phyloP scores from a whole-genome alignment of 2,329 filamentous ascomycete genomes.

The Cytospora piceae region DNA sequence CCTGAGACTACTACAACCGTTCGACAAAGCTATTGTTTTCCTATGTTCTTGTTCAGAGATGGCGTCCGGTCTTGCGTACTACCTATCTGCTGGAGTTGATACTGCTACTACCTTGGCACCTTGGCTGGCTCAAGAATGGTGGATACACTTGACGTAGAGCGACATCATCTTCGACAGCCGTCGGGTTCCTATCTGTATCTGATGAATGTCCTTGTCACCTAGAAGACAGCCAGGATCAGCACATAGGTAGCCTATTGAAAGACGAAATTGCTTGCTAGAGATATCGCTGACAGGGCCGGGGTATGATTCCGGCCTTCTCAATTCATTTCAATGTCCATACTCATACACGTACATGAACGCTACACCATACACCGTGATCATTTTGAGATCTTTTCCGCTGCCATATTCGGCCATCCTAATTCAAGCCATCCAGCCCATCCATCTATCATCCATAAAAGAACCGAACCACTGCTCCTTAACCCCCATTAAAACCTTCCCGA shows the following conservation, averaged over 20 bases:
- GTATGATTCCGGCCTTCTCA: background rate
- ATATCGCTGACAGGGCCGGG: background rate
- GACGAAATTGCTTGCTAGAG: background rate
- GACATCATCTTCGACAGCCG: background rate
- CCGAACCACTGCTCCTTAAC: constrained; percentile 1
- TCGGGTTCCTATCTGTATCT: background rate
- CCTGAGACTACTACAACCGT: no score
- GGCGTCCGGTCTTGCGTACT: no score
- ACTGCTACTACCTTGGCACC: background rate
- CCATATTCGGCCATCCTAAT: background rate
- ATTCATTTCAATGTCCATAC: constrained; percentile 16
- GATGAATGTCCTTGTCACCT: background rate
- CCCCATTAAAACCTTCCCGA: background rate
- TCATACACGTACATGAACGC: constrained; percentile 20
- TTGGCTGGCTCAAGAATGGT: background rate
- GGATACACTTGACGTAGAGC: background rate
- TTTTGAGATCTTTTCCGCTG: background rate
- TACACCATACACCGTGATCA: background rate
- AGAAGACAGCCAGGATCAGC: background rate
- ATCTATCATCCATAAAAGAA: constrained; percentile 1
- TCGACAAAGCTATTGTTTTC: no score
- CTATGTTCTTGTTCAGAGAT: no score
- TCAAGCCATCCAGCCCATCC: background rate
- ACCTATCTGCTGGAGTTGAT: background rate
- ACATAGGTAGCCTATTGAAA: background rate